Percentiles rank a stretch among this genome's conserved stretches.
phyloP scores from a whole-genome alignment of 805 yeast genomes.

The Myxozyma kluyveri region DNA sequence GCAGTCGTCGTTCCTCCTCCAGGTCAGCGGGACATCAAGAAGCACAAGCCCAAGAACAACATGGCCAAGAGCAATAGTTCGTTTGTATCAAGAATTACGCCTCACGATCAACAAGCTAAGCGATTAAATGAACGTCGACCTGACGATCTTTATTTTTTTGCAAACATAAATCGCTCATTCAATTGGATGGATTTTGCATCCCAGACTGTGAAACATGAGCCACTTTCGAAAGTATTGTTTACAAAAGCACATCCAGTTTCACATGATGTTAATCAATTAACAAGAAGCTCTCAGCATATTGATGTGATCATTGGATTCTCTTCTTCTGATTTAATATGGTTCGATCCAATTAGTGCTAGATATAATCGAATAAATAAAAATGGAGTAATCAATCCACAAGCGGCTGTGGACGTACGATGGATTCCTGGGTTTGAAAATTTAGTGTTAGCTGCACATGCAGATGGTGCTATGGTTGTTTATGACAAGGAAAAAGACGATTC shows the following conservation, averaged over 20 bases:
- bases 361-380: slow-evolving; percentile 54
- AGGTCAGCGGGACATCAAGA: slow-evolving; percentile 17
- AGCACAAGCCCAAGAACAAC: slow-evolving; percentile 38
- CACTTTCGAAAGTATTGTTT: slow-evolving; percentile 41
- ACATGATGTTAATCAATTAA: slow-evolving; percentile 40
- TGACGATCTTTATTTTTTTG: slow-evolving; percentile 36
- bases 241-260: slow-evolving; percentile 43
- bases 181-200: slow-evolving; percentile 37
- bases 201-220: slow-evolving; percentile 36
- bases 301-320: slow-evolving; percentile 62
- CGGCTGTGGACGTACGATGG: slow-evolving; percentile 51
- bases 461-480: slow-evolving; percentile 58
- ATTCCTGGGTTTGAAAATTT: slow-evolving; percentile 43
- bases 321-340: slow-evolving; percentile 63
- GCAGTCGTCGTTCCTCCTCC: slow-evolving; percentile 14
- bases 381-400: slow-evolving; percentile 45
- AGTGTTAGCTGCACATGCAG: slow-evolving; percentile 58
- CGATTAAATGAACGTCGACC: slow-evolving; percentile 36
- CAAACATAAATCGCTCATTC: slow-evolving; percentile 40
- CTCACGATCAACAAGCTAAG: slow-evolving; percentile 38
- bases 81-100: slow-evolving; percentile 40
- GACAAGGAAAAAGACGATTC: slow-evolving; percentile 52
- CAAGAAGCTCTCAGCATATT: slow-evolving; percentile 39
- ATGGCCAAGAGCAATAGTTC: slow-evolving; percentile 42
- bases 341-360: slow-evolving; percentile 51